These are phyloP conservation scores for Fusarium mundagurra DNA, from an alignment of 2,329 filamentous ascomycete species.

Conservation along the genomic window DNA sequence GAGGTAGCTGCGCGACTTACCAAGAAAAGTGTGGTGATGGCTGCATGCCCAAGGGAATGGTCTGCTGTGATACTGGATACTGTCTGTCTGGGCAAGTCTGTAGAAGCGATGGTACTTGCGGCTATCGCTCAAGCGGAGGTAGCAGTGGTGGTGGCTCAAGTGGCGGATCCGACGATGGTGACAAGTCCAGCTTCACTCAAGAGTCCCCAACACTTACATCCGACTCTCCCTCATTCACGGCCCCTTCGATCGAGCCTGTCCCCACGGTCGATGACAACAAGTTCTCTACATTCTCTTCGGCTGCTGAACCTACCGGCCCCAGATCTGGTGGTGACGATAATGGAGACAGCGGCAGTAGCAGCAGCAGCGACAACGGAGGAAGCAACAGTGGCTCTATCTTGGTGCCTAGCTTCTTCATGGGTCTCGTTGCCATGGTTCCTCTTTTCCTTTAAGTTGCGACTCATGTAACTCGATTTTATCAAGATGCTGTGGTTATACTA, in stretches of 20 bases:
- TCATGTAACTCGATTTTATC: background rate
- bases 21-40: slow-evolving; percentile 37
- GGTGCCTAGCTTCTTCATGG: slow-evolving; percentile 36
- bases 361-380: background rate
- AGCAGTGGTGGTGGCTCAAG: slow-evolving; percentile 17
- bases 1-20: slow-evolving; percentile 24
- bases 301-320: slow-evolving; percentile 18
- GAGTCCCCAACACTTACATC: slow-evolving; percentile 7
- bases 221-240: slow-evolving; percentile 24
- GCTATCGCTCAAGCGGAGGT: slow-evolving; percentile 12
- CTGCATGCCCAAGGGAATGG: slow-evolving; percentile 43
- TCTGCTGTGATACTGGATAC: slow-evolving; percentile 44
- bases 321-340: slow-evolving; percentile 28
- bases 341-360: slow-evolving; percentile 1
- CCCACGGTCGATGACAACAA: slow-evolving; percentile 12
- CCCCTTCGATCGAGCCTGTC: slow-evolving; percentile 24
- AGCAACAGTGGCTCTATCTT: slow-evolving; percentile 23
- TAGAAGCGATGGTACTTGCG: slow-evolving; percentile 24
- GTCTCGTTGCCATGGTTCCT: slow-evolving; percentile 39
- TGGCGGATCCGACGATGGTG: slow-evolving; percentile 16
- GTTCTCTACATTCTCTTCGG: slow-evolving; percentile 9
- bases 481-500: background rate
- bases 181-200: slow-evolving; percentile 6
- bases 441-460: slow-evolving; percentile 36
- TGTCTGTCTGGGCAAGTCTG: slow-evolving; percentile 45